phyloP scores from a whole-genome alignment of 257 asterid species.

The Ajuga chamaepitys region DNA sequence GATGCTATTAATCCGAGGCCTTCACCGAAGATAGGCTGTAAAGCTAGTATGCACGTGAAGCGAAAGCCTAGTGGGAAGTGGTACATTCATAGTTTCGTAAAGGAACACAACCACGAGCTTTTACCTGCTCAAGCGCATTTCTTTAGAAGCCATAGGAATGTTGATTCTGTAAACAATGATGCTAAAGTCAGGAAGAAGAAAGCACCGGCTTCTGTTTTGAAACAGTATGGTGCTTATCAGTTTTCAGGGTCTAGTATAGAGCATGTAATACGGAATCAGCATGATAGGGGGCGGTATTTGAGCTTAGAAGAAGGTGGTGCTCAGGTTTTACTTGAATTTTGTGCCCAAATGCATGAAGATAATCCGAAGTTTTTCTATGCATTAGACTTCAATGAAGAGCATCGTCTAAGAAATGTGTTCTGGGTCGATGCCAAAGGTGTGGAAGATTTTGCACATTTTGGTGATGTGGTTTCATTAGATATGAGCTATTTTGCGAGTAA shows the following conservation, averaged over 20 bases:
- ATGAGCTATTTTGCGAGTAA: constrained; percentile 54
- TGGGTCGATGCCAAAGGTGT: constrained; percentile 94
- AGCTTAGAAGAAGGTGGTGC: constrained; percentile 75
- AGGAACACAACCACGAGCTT: constrained; percentile 93
- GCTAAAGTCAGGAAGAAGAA: constrained; percentile 61
- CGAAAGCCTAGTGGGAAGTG: constrained; percentile 64
- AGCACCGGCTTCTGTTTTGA: constrained; percentile 28
- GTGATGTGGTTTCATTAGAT: constrained; percentile 76
- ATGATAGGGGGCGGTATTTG: constrained; percentile 77
- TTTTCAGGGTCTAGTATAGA: constrained; percentile 53
- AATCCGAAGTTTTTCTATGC: constrained; percentile 74
- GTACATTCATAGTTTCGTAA: constrained; percentile 73
- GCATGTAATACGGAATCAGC: constrained; percentile 57
- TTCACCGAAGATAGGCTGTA: constrained; percentile 90
- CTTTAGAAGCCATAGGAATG: constrained; percentile 72
- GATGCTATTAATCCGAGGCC: constrained; percentile 94
- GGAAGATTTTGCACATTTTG: constrained; percentile 55
- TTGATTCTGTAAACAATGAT: constrained; percentile 48
- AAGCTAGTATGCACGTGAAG: constrained; percentile 93
- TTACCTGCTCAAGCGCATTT: constrained; percentile 85
- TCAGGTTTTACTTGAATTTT: constrained; percentile 62
- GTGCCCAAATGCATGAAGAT: constrained; percentile 70
- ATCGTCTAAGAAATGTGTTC: constrained; percentile 75
- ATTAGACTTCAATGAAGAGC: constrained; percentile 77
- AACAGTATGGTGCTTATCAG: constrained; percentile 47